These are phyloP conservation scores for Lenzites betulinus DNA, from an alignment of 768 basidiomycete genomes.

Conservation along the genomic window DNA sequence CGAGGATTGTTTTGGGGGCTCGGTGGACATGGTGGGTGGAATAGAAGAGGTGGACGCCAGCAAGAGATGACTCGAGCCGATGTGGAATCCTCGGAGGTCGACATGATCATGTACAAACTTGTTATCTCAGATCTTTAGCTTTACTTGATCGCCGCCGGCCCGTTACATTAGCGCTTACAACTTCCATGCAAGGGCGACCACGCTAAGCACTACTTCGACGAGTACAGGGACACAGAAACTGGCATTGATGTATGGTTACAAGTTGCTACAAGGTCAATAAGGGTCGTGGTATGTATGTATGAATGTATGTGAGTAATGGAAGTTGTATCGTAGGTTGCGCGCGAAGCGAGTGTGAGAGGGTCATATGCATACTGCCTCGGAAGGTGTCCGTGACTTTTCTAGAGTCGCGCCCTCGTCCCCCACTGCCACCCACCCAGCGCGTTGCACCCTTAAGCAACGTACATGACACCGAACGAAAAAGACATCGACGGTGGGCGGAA, in stretches of 20 bases:
- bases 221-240: neutral
- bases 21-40: conserved; percentile 10
- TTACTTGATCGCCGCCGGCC: neutral
- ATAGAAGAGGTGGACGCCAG: neutral
- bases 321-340: conserved; percentile 15
- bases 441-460: conserved; percentile 16
- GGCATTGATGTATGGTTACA: conserved; percentile 24
- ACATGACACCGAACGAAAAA: conserved; percentile 5
- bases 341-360: conserved; percentile 16
- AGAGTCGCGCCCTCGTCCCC: conserved; percentile 8
- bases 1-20: neutral
- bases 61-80: conserved; percentile 7
- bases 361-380: conserved; percentile 27
- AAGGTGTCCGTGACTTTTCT: conserved; percentile 30
- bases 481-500: conserved; percentile 8
- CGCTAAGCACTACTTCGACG: too few relatives aligned
- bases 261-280: conserved; percentile 22
- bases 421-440: conserved; percentile 12
- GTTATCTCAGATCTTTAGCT: conserved; percentile 20
- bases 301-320: neutral
- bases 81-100: conserved; percentile 2
- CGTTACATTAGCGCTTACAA: too few relatives aligned
- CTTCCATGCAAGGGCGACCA: too few relatives aligned
- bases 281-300: conserved; percentile 18
- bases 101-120: conserved; percentile 6